Evolutionary conservation across 108 stramenopile genomes (phyloP).

Genomic region (Schizochytrium sp.): DNA sequence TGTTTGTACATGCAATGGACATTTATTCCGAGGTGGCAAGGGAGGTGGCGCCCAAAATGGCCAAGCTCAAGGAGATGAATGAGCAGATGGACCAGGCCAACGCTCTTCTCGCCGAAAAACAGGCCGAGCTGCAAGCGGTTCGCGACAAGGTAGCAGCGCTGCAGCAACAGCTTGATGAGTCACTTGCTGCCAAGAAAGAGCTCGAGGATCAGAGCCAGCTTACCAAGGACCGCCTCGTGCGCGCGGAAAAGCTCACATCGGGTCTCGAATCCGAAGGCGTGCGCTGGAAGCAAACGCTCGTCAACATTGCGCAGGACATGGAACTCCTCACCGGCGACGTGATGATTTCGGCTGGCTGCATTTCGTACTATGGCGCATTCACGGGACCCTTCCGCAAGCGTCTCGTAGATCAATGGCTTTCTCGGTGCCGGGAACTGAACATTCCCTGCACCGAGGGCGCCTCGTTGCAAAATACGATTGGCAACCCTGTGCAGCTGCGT

Average conservation of each 20-base stretch:
- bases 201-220: slow-evolving; percentile 42
- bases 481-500: slow-evolving; percentile 47
- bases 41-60: slow-evolving; percentile 57
- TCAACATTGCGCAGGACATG: slow-evolving; percentile 27
- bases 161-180: slow-evolving; percentile 41
- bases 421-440: background rate
- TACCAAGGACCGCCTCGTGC: slow-evolving; percentile 43
- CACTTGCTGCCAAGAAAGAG: slow-evolving; percentile 43
- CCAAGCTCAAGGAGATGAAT: slow-evolving; percentile 47
- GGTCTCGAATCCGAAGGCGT: slow-evolving; percentile 51
- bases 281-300: slow-evolving; percentile 46
- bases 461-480: slow-evolving; percentile 41
- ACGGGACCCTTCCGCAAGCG: slow-evolving; percentile 47
- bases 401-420: slow-evolving; percentile 40
- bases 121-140: slow-evolving; percentile 43
- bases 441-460: slow-evolving; percentile 36
- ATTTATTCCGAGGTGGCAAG: slow-evolving; percentile 56
- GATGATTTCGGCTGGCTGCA: slow-evolving; percentile 46
- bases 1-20: slow-evolving; percentile 60
- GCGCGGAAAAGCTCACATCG: slow-evolving; percentile 54
- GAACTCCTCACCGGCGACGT: slow-evolving; percentile 48
- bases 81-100: slow-evolving; percentile 40
- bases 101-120: slow-evolving; percentile 40
- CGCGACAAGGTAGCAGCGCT: slow-evolving; percentile 45
- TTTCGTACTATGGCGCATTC: slow-evolving; percentile 57